Base-by-base conservation (phyloP, 1,284 basidiomycete species). In the Athelia psychrophila region DNA sequence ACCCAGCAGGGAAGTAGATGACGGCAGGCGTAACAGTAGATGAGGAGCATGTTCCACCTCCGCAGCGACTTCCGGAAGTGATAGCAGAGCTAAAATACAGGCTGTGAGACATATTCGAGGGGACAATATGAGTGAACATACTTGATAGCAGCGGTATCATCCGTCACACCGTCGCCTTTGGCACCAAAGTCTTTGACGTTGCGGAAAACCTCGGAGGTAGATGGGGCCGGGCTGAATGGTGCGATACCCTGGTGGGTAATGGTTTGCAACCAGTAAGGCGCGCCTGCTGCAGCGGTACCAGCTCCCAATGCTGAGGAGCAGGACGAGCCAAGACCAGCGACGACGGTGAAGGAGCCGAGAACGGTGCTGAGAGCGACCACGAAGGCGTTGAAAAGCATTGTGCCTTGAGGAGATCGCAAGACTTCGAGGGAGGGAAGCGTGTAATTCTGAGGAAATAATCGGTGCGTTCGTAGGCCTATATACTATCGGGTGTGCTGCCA, bases 61-160 rank as follows among this genome's bases (percentile, higher is more conserved):
- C 83, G 58, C 84, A 86, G n/a, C 83, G 77, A 33, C 63, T 68
- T 18, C 81, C 81, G 32, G 74, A 68, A 18, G 76, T 71, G 40
- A 87, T 84, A 15, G 85, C 84, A 47, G 67, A 61, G 56, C 81
- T 84, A 55, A 25, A 53, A 12, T 35, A n/a, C n/a, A n/a, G n/a
- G n/a, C n/a, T n/a, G n/a, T n/a, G n/a, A n/a, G n/a, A n/a, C n/a
- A n/a, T n/a, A n/a, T n/a, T n/a, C n/a, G n/a, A n/a, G n/a, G n/a
- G n/a, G n/a, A n/a, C n/a, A n/a, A n/a, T n/a, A n/a, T n/a, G 38
- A 44, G 25, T 48, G 12, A 23, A 56, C 69, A 47, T 54, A 83
- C 81, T 88, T 85, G 64, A 88, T 87, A 2, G 85, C 86, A 24
- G 68, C 74, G 8, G 86, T 88, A 61, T 90, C 87, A 58, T 89